phyloP scores from a whole-genome alignment of 1,139 yeast genomes.

The Pichiaceae sp. region DNA sequence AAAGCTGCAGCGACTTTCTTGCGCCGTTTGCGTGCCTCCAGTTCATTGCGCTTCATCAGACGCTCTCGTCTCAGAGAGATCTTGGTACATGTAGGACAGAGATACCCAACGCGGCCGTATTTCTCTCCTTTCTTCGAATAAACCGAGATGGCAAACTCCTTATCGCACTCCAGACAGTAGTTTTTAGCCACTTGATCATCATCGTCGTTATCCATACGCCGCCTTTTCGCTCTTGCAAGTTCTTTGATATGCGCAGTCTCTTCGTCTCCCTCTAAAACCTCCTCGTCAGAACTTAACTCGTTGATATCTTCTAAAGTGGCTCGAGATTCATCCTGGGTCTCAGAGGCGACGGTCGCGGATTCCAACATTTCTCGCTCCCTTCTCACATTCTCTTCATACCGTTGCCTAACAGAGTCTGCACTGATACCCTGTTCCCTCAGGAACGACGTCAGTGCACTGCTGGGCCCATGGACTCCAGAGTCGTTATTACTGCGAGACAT shows the following conservation, averaged over 20 bases:
- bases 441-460: slow-evolving; percentile 72
- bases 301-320: neutral
- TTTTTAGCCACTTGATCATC: slow-evolving; percentile 24
- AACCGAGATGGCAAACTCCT: slow-evolving; percentile 50
- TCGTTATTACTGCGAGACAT: slow-evolving; percentile 17
- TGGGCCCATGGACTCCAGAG: slow-evolving; percentile 63
- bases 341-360: slow-evolving; percentile 5
- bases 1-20: slow-evolving; percentile 79
- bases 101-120: slow-evolving; percentile 39
- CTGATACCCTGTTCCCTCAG: slow-evolving; percentile 78
- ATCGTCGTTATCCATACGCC: slow-evolving; percentile 32
- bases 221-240: slow-evolving; percentile 29
- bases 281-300: slow-evolving; percentile 20
- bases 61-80: slow-evolving; percentile 34
- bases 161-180: slow-evolving; percentile 52
- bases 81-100: slow-evolving; percentile 61
- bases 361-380: slow-evolving; percentile 16
- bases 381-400: slow-evolving; percentile 37
- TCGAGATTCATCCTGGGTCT: slow-evolving; percentile 14
- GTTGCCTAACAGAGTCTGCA: slow-evolving; percentile 65
- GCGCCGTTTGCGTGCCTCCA: slow-evolving; percentile 62
- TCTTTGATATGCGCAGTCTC: slow-evolving; percentile 20
- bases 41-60: slow-evolving; percentile 39
- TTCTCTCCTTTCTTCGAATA: slow-evolving; percentile 50
- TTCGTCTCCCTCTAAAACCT: slow-evolving; percentile 24